Percentiles rank a stretch among this genome's conserved stretches.
Conservation (phyloP, 1,139 yeast genomes). For the Candida neerlandica region DNA sequence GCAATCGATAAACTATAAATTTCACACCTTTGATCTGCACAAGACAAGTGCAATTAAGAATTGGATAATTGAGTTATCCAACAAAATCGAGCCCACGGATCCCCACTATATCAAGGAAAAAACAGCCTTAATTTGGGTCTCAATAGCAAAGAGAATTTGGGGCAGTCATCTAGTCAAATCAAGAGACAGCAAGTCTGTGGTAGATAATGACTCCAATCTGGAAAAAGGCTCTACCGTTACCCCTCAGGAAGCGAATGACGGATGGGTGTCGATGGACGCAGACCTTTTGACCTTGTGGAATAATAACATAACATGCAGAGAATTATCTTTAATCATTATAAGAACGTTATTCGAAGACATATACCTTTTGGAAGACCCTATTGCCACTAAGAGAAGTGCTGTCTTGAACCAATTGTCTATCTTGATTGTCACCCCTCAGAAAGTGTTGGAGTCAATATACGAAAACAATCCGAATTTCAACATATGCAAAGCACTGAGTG, state of each 20-base stretch:
- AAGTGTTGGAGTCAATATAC: constrained; percentile 64
- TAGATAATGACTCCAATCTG: not conserved
- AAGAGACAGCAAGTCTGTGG: constrained; percentile 6
- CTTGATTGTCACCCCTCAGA: constrained; percentile 75
- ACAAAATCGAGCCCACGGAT: constrained; percentile 59
- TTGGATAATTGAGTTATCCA: constrained; percentile 83
- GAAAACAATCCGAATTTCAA: constrained; percentile 69
- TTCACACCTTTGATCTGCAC: constrained; percentile 57
- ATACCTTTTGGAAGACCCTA: constrained; percentile 88
- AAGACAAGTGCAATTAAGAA: constrained; percentile 70
- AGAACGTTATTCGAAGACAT: constrained; percentile 92
- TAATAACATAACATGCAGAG: constrained; percentile 62
- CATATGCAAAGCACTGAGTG: constrained; percentile 61
- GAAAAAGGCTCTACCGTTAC: constrained; percentile 8
- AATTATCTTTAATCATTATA: constrained; percentile 73
- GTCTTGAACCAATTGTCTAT: constrained; percentile 81
- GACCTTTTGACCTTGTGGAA: constrained; percentile 78
- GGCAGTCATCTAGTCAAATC: constrained; percentile 55
- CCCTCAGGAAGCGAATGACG: constrained; percentile 54
- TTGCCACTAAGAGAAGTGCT: constrained; percentile 80
- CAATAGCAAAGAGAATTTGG: constrained; percentile 92
- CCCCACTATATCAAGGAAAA: constrained; percentile 92
- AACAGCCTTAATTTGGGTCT: constrained; percentile 87
- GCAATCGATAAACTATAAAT: constrained; percentile 63
- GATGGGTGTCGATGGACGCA: constrained; percentile 92